Evolutionary conservation across 352 stramenopile species (phyloP).

Genomic region (Plasmopara viticola): DNA sequence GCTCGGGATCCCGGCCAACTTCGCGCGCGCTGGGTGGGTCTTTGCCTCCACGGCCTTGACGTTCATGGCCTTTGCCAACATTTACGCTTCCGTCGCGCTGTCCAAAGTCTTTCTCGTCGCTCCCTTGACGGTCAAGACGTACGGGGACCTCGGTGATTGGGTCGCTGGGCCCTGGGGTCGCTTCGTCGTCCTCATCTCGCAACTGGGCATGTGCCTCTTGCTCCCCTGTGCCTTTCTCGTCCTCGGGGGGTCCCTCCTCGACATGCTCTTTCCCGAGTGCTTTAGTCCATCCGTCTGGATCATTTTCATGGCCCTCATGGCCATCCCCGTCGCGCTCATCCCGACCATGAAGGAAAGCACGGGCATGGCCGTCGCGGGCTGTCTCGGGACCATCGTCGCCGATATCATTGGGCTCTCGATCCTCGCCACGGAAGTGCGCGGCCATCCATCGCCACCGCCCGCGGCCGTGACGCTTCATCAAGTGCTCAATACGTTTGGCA

Average conservation of each 20-base stretch:
- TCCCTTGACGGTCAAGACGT: conserved; percentile 17
- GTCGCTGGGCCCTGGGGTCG: conserved; percentile 20
- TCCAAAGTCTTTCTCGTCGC: conserved; percentile 21
- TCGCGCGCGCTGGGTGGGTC: conserved; percentile 20
- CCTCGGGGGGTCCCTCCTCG: conserved; percentile 17
- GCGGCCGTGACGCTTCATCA: conserved; percentile 15
- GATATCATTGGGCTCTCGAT: conserved; percentile 21
- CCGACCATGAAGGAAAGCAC: conserved; percentile 25
- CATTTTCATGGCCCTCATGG: conserved; percentile 24
- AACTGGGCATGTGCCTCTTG: conserved; percentile 23
- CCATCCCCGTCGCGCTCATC: conserved; percentile 20
- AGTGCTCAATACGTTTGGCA: conserved; percentile 25
- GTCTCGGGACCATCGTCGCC: conserved; percentile 21
- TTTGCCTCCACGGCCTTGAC: conserved; percentile 19
- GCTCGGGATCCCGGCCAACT: conserved; percentile 26
- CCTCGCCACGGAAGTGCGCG: conserved; percentile 13
- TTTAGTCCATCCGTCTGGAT: conserved; percentile 26
- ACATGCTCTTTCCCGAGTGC: conserved; percentile 24
- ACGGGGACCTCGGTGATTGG: conserved; percentile 25
- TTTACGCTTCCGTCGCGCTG: conserved; percentile 20
- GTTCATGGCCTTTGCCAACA: conserved; percentile 27
- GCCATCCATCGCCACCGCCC: conserved; percentile 16
- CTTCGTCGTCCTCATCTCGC: conserved; percentile 12
- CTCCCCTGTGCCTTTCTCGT: conserved; percentile 24
- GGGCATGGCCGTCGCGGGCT: conserved; percentile 19